Conservation (phyloP, 23 red algal species). For the Gracilaria vermiculophylla region DNA sequence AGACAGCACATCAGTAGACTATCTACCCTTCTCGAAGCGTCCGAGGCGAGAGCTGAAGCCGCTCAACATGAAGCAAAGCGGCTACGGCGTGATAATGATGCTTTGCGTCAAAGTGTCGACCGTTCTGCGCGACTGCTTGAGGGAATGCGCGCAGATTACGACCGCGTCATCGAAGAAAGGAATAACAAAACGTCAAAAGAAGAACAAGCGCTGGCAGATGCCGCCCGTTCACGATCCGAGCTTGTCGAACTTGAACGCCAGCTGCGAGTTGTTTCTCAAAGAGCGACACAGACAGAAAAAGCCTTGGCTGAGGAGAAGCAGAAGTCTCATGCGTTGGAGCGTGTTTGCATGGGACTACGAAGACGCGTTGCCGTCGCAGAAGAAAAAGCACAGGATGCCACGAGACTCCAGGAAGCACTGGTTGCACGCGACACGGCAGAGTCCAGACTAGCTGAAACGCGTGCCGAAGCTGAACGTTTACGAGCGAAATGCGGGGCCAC, state of each 20-base stretch:
- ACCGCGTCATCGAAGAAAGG: conserved; percentile 10
- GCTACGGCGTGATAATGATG: conserved; percentile 33
- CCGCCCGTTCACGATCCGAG: conserved; percentile 32
- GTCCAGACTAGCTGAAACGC: conserved; percentile 36
- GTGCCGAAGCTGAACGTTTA: conserved; percentile 43
- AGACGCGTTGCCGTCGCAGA: conserved; percentile 51
- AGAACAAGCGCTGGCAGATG: conserved; percentile 22
- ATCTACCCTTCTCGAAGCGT: conserved; percentile 28
- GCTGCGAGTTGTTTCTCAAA: background rate
- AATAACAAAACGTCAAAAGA: conserved; percentile 14
- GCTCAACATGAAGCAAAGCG: conserved; percentile 18
- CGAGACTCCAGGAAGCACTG: conserved; percentile 35
- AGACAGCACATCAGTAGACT: conserved; percentile 7
- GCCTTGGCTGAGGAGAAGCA: conserved; percentile 18
- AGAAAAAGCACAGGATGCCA: conserved; percentile 34
- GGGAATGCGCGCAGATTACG: conserved; percentile 42
- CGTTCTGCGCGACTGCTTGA: conserved; percentile 16
- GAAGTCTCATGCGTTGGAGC: conserved; percentile 28
- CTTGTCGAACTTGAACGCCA: conserved; percentile 24
- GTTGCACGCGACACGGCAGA: conserved; percentile 38
- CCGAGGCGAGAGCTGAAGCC: conserved; percentile 32
- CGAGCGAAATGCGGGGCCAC: conserved; percentile 25
- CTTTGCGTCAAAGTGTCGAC: conserved; percentile 2
- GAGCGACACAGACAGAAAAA: conserved; percentile 26
- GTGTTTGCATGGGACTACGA: conserved; percentile 54